Percentiles rank a stretch among this genome's conserved stretches.
These are phyloP conservation scores for Nitzschia putrida DNA, from an alignment of 108 stramenopile genomes.

Conservation along the genomic window DNA sequence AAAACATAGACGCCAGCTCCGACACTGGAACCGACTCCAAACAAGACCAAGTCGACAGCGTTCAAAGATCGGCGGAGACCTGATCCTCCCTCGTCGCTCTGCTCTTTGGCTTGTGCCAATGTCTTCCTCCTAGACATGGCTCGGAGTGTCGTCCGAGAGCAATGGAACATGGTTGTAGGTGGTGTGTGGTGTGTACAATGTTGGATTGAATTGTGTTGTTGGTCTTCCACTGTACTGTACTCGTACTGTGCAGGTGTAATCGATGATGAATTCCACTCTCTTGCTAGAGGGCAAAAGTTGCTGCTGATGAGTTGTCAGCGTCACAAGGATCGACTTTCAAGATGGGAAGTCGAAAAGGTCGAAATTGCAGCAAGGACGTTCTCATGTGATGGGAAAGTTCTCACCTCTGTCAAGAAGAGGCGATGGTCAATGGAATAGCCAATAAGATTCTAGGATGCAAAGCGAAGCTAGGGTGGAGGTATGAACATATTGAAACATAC, in stretches of 20 bases:
- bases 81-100: slow-evolving; percentile 17
- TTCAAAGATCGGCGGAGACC: slow-evolving; percentile 38
- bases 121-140: slow-evolving; percentile 24
- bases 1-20: slow-evolving; percentile 88
- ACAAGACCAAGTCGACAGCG: slow-evolving; percentile 46
- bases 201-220: neutral
- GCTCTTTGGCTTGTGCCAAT: slow-evolving; percentile 22
- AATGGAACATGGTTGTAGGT: neutral
- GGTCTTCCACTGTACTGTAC: neutral
- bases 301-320: too few relatives aligned
- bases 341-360: too few relatives aligned
- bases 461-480: too few relatives aligned
- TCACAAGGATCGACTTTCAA: too few relatives aligned
- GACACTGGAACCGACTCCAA: slow-evolving; percentile 55
- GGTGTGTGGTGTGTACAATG: neutral
- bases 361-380: too few relatives aligned
- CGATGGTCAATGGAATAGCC: too few relatives aligned
- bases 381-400: too few relatives aligned
- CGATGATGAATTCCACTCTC: too few relatives aligned
- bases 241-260: neutral
- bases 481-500: too few relatives aligned
- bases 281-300: too few relatives aligned
- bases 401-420: too few relatives aligned
- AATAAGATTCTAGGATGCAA: too few relatives aligned
- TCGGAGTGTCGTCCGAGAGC: slow-evolving; percentile 2